Percentiles rank a stretch among this genome's conserved stretches.
phyloP scores from a whole-genome alignment of 306 rosid species.

The Prunus mongolica region DNA sequence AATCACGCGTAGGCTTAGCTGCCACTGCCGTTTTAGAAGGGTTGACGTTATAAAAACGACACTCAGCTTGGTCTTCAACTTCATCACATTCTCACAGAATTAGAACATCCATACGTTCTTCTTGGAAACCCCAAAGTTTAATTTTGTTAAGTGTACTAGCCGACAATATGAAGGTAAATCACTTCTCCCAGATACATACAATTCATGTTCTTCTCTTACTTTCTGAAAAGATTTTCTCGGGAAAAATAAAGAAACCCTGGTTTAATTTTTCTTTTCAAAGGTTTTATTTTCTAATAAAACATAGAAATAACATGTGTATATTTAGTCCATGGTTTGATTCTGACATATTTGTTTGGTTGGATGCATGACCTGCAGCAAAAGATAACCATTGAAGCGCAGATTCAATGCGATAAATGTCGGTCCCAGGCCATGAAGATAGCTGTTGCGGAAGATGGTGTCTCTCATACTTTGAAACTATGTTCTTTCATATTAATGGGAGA shows the following conservation, averaged over 20 bases:
- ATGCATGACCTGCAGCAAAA: slow-evolving; percentile 18
- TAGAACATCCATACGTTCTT: not conserved
- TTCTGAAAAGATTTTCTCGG: not conserved
- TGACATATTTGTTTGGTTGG: not conserved
- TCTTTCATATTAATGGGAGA: not conserved
- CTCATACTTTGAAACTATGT: not conserved
- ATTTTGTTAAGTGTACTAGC: not conserved
- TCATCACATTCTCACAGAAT: not conserved
- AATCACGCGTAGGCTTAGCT: slow-evolving; percentile 1
- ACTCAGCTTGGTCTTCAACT: not conserved
- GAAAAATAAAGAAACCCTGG: not conserved
- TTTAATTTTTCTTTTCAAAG: not conserved
- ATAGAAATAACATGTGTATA: not conserved
- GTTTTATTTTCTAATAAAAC: not conserved
- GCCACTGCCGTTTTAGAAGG: not conserved
- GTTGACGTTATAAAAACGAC: not conserved
- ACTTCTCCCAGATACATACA: not conserved
- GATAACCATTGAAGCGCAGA: slow-evolving; percentile 24
- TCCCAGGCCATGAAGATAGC: slow-evolving; percentile 21
- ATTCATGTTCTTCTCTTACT: not conserved
- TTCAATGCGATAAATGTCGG: slow-evolving; percentile 14
- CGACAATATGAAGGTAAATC: not conserved
- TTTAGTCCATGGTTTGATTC: not conserved
- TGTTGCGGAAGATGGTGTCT: slow-evolving; percentile 5
- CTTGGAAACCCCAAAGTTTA: not conserved